Conservation (phyloP, 1,284 basidiomycete species). For the Cutaneotrichosporon cutaneum region DNA sequence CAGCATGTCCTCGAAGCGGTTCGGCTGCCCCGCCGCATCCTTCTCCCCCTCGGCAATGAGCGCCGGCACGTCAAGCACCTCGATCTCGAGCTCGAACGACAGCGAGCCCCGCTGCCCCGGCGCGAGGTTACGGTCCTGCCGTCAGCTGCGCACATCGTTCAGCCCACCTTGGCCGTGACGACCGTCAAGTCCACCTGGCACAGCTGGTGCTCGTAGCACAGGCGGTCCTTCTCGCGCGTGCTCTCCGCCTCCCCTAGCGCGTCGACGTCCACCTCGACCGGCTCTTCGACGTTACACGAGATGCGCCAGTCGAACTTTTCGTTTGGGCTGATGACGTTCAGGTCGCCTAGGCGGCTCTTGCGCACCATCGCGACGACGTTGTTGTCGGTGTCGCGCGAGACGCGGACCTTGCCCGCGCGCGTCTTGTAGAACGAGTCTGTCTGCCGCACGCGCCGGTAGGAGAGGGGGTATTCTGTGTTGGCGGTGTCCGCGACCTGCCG, state of each 20-base stretch:
- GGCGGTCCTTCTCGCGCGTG: slow-evolving; percentile 78
- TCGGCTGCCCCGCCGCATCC: slow-evolving; percentile 47
- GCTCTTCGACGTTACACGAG: slow-evolving; percentile 78
- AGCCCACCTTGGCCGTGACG: slow-evolving; percentile 60
- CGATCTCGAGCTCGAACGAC: slow-evolving; percentile 61
- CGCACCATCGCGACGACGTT: slow-evolving; percentile 58
- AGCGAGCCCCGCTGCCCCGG: too few species aligned
- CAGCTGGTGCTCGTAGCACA: slow-evolving; percentile 90
- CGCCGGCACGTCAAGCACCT: slow-evolving; percentile 56
- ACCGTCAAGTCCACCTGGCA: slow-evolving; percentile 92
- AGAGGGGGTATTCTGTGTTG: slow-evolving; percentile 62
- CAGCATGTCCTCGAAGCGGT: slow-evolving; percentile 55
- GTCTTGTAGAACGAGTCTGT: slow-evolving; percentile 74
- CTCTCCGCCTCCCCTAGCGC: slow-evolving; percentile 52
- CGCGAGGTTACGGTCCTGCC: slow-evolving; percentile 8
- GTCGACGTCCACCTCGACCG: slow-evolving; percentile 35
- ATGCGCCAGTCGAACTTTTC: slow-evolving; percentile 84
- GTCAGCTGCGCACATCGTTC: slow-evolving; percentile 75
- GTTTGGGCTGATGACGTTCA: slow-evolving; percentile 84
- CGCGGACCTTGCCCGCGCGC: slow-evolving; percentile 64
- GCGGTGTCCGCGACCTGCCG: slow-evolving; percentile 55
- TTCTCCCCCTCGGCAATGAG: slow-evolving; percentile 56
- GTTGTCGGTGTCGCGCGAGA: slow-evolving; percentile 73
- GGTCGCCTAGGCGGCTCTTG: slow-evolving; percentile 79
- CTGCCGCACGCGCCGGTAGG: slow-evolving; percentile 75